Base-by-base conservation (phyloP, 495 filamentous ascomycete species). In the Penicilliopsis zonata region DNA sequence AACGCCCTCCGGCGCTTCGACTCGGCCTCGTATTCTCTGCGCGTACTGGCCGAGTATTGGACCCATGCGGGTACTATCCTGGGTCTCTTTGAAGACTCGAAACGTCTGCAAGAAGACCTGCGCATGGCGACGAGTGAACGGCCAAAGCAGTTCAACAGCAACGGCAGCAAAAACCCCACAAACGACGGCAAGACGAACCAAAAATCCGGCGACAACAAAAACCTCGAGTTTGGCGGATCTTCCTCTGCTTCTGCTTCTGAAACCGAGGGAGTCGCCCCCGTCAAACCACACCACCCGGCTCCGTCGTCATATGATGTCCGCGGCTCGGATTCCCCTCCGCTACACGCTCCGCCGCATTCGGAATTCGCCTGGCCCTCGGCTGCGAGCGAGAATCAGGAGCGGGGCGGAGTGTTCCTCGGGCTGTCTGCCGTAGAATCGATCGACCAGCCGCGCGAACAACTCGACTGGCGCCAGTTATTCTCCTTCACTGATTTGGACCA, bases 1-100 rank as follows among this genome's bases (percentile, higher is more conserved):
- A 66, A 66, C 20, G 62, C 59, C 25, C 49, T 66, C 18, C 58
- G 62, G 18, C 58, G 62, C 7, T 66, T 66, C 30, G 59, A 66
- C 31, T 66, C 62, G 2, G 52, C 60, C 8, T 58, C 57, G 1
- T 59, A 59, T 32, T 64, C 59, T 5, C 48, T 66, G 14, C 62
- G 62, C 20, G 58, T 59, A 33, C 37, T 66, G 31, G 56, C 62
- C 13, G 47, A 53, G 17, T 64, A 59, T 33, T 66, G 62, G 62
- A 54, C 57, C 23, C 60, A 62, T 35, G 62, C 62, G 13, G 56
- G 49, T 26, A 64, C 60, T 13, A 66, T 66, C 13, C 36, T 66
- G 18, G 57, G 62, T 2, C 47, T 66, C 5, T 66, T 66, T 20
- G 58, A 66, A 38, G 51, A 66, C 32, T 66, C 62, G 9, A 59